phyloP scores from a whole-genome alignment of 2,329 filamentous ascomycete genomes.

The Paraphaeosphaeria sporulosa region DNA sequence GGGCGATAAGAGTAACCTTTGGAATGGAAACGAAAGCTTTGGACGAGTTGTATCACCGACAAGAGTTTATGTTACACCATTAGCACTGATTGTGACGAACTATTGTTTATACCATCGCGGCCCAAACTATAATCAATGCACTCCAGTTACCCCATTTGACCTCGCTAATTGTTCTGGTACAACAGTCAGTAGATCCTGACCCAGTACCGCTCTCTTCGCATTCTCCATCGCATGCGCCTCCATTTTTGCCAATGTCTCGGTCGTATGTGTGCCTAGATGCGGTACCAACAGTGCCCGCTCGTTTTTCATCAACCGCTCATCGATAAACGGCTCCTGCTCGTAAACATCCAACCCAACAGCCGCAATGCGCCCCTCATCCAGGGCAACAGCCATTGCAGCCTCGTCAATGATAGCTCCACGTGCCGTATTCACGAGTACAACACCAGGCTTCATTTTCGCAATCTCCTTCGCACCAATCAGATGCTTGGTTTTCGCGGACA shows the following conservation, averaged over 20 bases:
- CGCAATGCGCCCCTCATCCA: slow-evolving; percentile 73
- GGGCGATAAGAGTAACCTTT: too few relatives aligned
- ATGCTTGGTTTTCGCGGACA: slow-evolving; percentile 82
- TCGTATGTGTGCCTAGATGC: slow-evolving; percentile 86
- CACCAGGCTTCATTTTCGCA: slow-evolving; percentile 76
- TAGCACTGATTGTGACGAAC: too few relatives aligned
- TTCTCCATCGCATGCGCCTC: not conserved
- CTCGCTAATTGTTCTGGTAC: not conserved
- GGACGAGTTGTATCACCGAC: too few relatives aligned
- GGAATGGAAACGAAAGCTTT: too few relatives aligned
- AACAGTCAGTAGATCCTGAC: not conserved
- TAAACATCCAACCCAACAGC: slow-evolving; percentile 82
- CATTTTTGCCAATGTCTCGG: slow-evolving; percentile 57
- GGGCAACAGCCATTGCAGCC: slow-evolving; percentile 75
- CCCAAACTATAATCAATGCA: too few relatives aligned
- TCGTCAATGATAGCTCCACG: slow-evolving; percentile 85
- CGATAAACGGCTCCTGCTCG: slow-evolving; percentile 79
- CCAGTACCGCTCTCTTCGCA: not conserved
- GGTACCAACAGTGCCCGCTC: slow-evolving; percentile 77
- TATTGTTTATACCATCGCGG: too few relatives aligned
- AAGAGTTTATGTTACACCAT: too few relatives aligned
- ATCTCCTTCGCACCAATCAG: slow-evolving; percentile 77
- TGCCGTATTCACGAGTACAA: slow-evolving; percentile 83
- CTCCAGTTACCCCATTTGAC: too few relatives aligned
- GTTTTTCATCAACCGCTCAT: slow-evolving; percentile 75